A percentile compares a stretch with the other conserved stretches of the same genome.
These are phyloP conservation scores for Kodamaea restingae DNA, from an alignment of 805 yeast species.

Conservation along the genomic window DNA sequence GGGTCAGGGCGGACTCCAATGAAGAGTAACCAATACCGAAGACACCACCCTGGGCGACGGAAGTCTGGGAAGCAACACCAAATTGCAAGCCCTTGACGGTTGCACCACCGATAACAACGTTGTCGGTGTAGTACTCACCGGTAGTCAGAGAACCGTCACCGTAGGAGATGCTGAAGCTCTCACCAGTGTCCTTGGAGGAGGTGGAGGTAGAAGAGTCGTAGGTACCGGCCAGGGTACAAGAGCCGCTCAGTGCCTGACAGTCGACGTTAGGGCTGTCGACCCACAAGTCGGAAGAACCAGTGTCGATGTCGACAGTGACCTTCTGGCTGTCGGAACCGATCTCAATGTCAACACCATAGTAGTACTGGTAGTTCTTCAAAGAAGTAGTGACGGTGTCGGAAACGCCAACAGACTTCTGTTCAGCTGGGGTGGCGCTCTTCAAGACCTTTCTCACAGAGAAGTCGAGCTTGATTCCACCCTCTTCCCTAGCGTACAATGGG, in stretches of 20 bases:
- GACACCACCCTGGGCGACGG: slow-evolving; percentile 11
- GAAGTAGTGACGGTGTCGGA: not conserved
- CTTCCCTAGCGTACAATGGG: slow-evolving; percentile 5
- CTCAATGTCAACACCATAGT: slow-evolving; percentile 9
- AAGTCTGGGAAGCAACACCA: slow-evolving; percentile 9
- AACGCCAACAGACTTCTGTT: not conserved
- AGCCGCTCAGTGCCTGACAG: not conserved
- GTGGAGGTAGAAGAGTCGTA: slow-evolving; percentile 11
- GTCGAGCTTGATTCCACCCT: slow-evolving; percentile 9
- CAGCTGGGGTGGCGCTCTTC: not conserved
- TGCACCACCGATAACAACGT: slow-evolving; percentile 9
- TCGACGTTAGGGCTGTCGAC: not conserved
- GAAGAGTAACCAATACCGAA: slow-evolving; percentile 11
- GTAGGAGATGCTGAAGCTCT: slow-evolving; percentile 3
- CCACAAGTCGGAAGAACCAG: slow-evolving; percentile 12
- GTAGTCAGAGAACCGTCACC: slow-evolving; percentile 7
- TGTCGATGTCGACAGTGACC: slow-evolving; percentile 14
- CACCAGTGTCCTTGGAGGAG: slow-evolving; percentile 5
- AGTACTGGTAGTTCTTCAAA: slow-evolving; percentile 7
- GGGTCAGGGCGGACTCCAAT: slow-evolving; percentile 8
- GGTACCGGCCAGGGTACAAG: slow-evolving; percentile 7
- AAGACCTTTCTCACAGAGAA: slow-evolving; percentile 4
- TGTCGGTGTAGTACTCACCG: slow-evolving; percentile 10
- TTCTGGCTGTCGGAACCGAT: slow-evolving; percentile 12
- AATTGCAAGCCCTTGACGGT: slow-evolving; percentile 10